Percentiles rank a stretch among this genome's conserved stretches.
These are phyloP conservation scores for Dendrobium nobile DNA, from an alignment of 106 monocot species.

Conservation along the genomic window DNA sequence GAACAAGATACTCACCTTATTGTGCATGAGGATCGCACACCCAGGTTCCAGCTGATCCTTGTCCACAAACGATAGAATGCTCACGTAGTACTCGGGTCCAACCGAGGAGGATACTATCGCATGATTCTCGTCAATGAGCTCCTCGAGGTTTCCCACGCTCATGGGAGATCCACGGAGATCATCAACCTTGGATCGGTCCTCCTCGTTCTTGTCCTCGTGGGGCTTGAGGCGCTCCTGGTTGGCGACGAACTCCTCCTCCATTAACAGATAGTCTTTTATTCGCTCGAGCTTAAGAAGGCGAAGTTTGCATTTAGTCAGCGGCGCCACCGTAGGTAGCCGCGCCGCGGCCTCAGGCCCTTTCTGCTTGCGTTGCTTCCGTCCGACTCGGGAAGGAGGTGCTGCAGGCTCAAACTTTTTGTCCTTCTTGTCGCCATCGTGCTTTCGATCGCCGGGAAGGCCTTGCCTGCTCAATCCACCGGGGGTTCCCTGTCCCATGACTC, in stretches of 20 bases:
- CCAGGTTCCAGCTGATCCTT: constrained; percentile 99
- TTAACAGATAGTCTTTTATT: constrained; percentile 89
- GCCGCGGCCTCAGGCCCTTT: constrained; percentile 90
- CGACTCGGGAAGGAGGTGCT: constrained; percentile 80
- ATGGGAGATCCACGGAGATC: constrained; percentile 89
- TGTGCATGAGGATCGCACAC: constrained; percentile 97
- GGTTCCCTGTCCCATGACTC: constrained; percentile 52
- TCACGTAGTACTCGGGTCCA: constrained; percentile 94
- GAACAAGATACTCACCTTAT: constrained; percentile 44
- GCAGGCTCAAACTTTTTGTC: constrained; percentile 92
- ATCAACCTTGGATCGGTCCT: constrained; percentile 95
- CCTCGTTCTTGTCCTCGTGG: constrained; percentile 93
- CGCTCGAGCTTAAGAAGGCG: constrained; percentile 89
- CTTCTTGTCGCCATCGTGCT: constrained; percentile 50
- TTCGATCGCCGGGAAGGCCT: constrained; percentile 50
- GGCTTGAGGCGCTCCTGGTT: constrained; percentile 89
- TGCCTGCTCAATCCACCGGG: constrained; percentile 53
- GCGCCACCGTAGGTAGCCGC: constrained; percentile 71
- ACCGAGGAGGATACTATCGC: constrained; percentile 93
- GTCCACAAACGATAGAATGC: constrained; percentile 91
- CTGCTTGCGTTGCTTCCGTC: constrained; percentile 90
- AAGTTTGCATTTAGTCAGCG: constrained; percentile 84
- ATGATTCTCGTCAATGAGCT: constrained; percentile 97
- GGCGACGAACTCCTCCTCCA: constrained; percentile 97
- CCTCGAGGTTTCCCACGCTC: constrained; percentile 97